Conservation (phyloP, 176 grass and related monocot genomes). For the Paspalum vaginatum region DNA sequence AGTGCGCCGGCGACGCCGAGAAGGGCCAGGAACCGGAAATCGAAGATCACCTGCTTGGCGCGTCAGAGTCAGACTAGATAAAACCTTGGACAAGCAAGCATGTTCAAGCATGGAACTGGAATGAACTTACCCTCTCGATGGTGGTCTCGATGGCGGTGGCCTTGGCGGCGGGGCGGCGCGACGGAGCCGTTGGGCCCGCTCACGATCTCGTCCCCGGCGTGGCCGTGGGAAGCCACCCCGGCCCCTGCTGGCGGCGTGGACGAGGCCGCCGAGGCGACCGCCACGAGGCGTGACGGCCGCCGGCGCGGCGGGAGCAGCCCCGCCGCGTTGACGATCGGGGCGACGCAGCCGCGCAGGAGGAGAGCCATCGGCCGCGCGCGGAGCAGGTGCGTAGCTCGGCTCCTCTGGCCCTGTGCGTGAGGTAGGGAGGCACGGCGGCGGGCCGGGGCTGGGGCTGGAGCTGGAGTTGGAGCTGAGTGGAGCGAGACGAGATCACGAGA, state of each 20-base stretch:
- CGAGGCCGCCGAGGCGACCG: background rate
- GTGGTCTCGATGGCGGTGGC: constrained; percentile 51
- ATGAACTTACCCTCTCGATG: constrained; percentile 58
- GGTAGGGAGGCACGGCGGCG: background rate
- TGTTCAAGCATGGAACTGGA: too few species aligned
- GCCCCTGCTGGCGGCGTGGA: background rate
- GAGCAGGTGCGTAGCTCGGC: too few species aligned
- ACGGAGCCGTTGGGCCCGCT: constrained; percentile 16
- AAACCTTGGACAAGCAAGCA: too few species aligned
- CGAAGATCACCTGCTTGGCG: constrained; percentile 71
- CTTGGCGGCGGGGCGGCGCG: background rate
- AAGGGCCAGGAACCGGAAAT: constrained; percentile 93
- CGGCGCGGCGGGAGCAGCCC: background rate
- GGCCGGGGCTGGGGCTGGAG: background rate
- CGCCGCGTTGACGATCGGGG: constrained; percentile 5
- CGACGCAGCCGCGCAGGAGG: constrained; percentile 26
- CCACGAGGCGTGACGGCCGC: background rate
- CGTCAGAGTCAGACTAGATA: too few species aligned
- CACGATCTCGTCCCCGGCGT: background rate
- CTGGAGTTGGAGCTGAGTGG: background rate
- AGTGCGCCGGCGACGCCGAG: constrained; percentile 82
- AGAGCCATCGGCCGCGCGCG: constrained; percentile 37
- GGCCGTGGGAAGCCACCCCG: background rate
- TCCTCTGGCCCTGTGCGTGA: background rate
- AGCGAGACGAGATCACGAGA: too few species aligned